phyloP scores from a whole-genome alignment of 192 early-diverging fungal species.

The Glomus cerebriforme region DNA sequence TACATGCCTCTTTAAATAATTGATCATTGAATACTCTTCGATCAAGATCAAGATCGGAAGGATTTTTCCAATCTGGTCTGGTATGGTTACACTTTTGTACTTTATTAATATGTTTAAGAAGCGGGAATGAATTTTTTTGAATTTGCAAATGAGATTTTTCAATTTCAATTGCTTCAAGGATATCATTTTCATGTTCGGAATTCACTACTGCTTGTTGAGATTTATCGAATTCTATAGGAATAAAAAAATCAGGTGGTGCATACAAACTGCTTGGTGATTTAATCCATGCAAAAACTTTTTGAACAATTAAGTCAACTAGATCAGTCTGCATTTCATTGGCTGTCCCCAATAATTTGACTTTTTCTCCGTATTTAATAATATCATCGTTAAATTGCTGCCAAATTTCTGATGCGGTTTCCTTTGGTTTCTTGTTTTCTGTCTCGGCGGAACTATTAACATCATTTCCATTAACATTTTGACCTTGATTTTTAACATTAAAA shows the following conservation, averaged over 20 bases:
- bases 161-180: slow-evolving; percentile 69
- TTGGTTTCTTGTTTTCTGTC: slow-evolving; percentile 30
- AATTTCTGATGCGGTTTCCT: slow-evolving; percentile 40
- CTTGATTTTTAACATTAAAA: slow-evolving; percentile 41
- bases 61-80: slow-evolving; percentile 62
- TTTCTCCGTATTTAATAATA: slow-evolving; percentile 20
- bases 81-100: slow-evolving; percentile 69
- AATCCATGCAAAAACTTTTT: slow-evolving; percentile 46
- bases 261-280: slow-evolving; percentile 48
- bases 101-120: slow-evolving; percentile 68
- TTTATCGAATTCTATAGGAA: slow-evolving; percentile 51
- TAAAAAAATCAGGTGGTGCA: slow-evolving; percentile 51
- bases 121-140: slow-evolving; percentile 60
- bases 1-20: slow-evolving; percentile 52
- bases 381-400: slow-evolving; percentile 41
- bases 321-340: slow-evolving; percentile 33
- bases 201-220: slow-evolving; percentile 40
- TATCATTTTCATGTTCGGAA: slow-evolving; percentile 60
- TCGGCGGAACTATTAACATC: neutral
- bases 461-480: neutral
- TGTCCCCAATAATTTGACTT: slow-evolving; percentile 34
- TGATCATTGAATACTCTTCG: slow-evolving; percentile 70
- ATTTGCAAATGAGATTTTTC: slow-evolving; percentile 66
- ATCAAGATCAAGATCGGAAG: slow-evolving; percentile 70
- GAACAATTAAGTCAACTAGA: slow-evolving; percentile 40